phyloP scores from a whole-genome alignment of 2,329 filamentous ascomycete genomes.

The Madurella fahalii region DNA sequence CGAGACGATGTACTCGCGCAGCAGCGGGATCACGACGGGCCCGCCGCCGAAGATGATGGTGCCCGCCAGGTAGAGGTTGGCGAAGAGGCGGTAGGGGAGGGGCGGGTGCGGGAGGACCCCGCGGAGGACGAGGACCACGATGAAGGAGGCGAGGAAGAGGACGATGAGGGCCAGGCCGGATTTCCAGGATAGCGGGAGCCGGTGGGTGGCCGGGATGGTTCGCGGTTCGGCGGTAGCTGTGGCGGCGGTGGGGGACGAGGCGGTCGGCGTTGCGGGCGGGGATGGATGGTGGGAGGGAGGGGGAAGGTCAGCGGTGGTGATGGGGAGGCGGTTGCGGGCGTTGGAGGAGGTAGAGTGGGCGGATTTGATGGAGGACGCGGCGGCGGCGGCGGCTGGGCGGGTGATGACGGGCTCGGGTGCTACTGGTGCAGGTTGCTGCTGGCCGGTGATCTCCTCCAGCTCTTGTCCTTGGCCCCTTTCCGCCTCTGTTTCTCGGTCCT shows the following conservation, averaged over 20 bases:
- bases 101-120: conserved; percentile 39
- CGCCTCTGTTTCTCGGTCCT: neutral
- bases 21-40: conserved; percentile 60
- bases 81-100: conserved; percentile 57
- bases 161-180: conserved; percentile 39
- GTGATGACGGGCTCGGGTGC: neutral
- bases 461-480: neutral
- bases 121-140: conserved; percentile 50
- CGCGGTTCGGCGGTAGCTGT: conserved; percentile 26
- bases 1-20: conserved; percentile 59
- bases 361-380: neutral
- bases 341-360: neutral
- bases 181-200: conserved; percentile 43
- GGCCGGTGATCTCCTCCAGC: neutral
- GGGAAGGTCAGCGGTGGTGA: neutral
- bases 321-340: conserved; percentile 4
- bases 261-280: neutral
- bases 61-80: conserved; percentile 70
- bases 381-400: neutral
- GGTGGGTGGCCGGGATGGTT: conserved; percentile 32
- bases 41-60: conserved; percentile 65
- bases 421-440: neutral
- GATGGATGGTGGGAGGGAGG: neutral
- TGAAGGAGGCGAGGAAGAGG: conserved; percentile 54
- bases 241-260: neutral